Evolutionary conservation across 768 basidiomycete genomes (phyloP), one percentile per base, ranked within the genome.

Genomic region (Postia placenta): DNA sequence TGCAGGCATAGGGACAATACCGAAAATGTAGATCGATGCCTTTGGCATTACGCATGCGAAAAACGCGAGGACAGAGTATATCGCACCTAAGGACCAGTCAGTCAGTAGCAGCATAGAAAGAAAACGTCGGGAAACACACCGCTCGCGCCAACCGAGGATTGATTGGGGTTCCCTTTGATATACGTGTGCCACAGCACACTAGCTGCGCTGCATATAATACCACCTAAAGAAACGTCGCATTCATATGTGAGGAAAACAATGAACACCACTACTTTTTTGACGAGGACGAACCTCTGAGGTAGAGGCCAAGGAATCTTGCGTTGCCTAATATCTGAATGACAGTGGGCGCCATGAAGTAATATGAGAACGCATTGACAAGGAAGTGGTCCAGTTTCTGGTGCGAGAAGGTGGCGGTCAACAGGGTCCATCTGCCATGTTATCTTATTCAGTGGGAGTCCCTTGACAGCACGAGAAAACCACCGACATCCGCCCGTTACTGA

Each of bases 1-100:
- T 0, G 88, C 88, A 0, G 90, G 88, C 49, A 87, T 70, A 22
- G 89, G 90, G 22, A 91, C 67, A 56, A 91, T 78, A 27, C 80
- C 85, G 64, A 87, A 92, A 37, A 92, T 64, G 6, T 75, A 67
- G 62, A 92, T 86, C 1, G 70, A 81, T 57, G 79, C 70, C 14
- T 57, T 76, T 4, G 91, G 90, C 12, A 79, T 80, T 1, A 78
- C 66, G 62, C 82, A 86, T 4, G 87, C 87, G 43, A 87, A 80
- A 62, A 84, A 77, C 3, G 87, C 78, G n/a, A 86, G 65, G 23
- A 80, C 66, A 3, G 84, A 78, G 63, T 82, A 86, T 42, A 88
- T 78, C 11, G 88, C 83, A 48, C 84, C 88, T 85, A 56, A 23
- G 15, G 39, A 19, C 14, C 33, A 42, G 52, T 47, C 23, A 27